Evolutionary conservation across 306 rosid genomes (phyloP).

Genomic region (Vigna hirtella): DNA sequence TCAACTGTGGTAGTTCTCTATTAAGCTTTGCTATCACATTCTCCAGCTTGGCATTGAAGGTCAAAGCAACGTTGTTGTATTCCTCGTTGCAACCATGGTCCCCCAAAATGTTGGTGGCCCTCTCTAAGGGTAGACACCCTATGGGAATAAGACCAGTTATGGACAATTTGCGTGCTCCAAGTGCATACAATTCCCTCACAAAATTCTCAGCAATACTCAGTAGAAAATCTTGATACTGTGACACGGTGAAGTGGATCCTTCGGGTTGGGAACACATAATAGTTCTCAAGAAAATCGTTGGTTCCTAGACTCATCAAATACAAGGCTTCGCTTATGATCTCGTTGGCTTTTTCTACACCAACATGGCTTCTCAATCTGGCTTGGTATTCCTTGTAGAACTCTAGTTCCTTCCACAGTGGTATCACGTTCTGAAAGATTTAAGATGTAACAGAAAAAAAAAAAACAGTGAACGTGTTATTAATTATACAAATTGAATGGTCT

Average conservation of each 20-base stretch:
- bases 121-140: slow-evolving; percentile 53
- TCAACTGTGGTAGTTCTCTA: slow-evolving; percentile 41
- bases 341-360: slow-evolving; percentile 47
- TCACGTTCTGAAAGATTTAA: slow-evolving; percentile 49
- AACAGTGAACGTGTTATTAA: no score
- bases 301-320: slow-evolving; percentile 56
- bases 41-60: slow-evolving; percentile 46
- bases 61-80: slow-evolving; percentile 47
- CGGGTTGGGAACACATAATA: slow-evolving; percentile 45
- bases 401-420: slow-evolving; percentile 59
- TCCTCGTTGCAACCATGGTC: slow-evolving; percentile 43
- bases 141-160: slow-evolving; percentile 49
- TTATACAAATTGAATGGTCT: background rate
- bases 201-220: slow-evolving; percentile 41
- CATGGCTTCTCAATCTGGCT: slow-evolving; percentile 41
- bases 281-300: slow-evolving; percentile 56
- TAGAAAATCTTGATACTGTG: slow-evolving; percentile 52
- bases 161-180: slow-evolving; percentile 48
- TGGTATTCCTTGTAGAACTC: slow-evolving; percentile 55
- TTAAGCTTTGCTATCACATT: slow-evolving; percentile 33
- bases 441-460: background rate
- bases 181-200: slow-evolving; percentile 40
- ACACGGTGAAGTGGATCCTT: slow-evolving; percentile 31
- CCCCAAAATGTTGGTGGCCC: slow-evolving; percentile 37
- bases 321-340: slow-evolving; percentile 46